Conservation (phyloP, 139 green algal genomes). For the Diplosphaera chodatii region DNA sequence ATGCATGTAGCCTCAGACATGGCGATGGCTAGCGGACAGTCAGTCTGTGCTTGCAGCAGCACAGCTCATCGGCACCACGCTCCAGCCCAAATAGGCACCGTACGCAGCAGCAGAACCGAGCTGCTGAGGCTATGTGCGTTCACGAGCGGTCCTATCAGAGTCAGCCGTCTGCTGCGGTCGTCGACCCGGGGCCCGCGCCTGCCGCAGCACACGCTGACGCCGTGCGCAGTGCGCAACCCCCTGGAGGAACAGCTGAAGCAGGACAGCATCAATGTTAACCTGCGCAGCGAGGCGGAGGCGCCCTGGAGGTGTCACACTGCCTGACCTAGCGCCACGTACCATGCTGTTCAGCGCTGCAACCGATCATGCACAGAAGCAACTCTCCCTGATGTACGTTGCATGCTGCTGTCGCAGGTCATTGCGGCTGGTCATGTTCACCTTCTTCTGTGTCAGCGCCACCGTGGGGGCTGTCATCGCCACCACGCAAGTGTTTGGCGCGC, state of each 20-base stretch:
- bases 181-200: no score
- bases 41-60: no score
- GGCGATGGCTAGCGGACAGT: no score
- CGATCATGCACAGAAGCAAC: no score
- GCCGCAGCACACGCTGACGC: not conserved
- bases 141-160: not conserved
- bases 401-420: slow-evolving; percentile 38
- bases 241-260: not conserved
- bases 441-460: slow-evolving; percentile 37
- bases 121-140: not conserved
- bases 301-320: slow-evolving; percentile 55
- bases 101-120: no score
- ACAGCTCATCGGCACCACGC: no score
- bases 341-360: no score
- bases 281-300: slow-evolving; percentile 60
- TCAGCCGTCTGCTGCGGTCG: not conserved
- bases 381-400: no score
- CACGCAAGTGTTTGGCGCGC: slow-evolving; percentile 48
- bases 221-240: not conserved
- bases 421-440: slow-evolving; percentile 66
- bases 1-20: no score
- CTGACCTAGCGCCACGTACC: no score
- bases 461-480: slow-evolving; percentile 56
- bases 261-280: slow-evolving; percentile 18
- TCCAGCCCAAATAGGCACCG: not conserved